Conservation (phyloP, 768 basidiomycete species). For the Epithele typhae region DNA sequence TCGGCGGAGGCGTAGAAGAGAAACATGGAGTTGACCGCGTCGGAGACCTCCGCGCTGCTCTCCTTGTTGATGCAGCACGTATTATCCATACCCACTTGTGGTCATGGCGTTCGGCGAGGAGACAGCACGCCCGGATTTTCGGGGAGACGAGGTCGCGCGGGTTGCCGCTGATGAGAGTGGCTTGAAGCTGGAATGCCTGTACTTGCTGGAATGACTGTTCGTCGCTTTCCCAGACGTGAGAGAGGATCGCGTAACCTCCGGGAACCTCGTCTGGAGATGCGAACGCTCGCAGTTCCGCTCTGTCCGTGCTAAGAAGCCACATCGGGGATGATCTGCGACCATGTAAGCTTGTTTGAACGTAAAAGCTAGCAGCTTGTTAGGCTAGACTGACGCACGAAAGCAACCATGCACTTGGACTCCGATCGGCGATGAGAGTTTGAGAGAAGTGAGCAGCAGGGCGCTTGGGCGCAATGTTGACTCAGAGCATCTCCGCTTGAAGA, state of each 20-base stretch:
- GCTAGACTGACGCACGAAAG: no score
- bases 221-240: slow-evolving; percentile 2
- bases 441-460: no score
- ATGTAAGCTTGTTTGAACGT: no score
- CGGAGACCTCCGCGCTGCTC: no score
- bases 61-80: background rate
- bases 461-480: no score
- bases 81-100: background rate
- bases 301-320: slow-evolving; percentile 5
- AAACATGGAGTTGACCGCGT: background rate
- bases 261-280: background rate
- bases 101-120: no score
- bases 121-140: background rate
- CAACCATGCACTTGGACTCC: no score
- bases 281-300: slow-evolving; percentile 1
- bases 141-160: background rate
- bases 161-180: background rate
- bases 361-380: no score
- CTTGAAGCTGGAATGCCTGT: background rate
- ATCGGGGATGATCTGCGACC: background rate
- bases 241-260: slow-evolving; percentile 4
- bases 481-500: no score
- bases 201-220: slow-evolving; percentile 4
- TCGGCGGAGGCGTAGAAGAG: background rate
- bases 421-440: no score